Conservation (phyloP, 1,284 basidiomycete genomes). For the Pholiota adiposa region DNA sequence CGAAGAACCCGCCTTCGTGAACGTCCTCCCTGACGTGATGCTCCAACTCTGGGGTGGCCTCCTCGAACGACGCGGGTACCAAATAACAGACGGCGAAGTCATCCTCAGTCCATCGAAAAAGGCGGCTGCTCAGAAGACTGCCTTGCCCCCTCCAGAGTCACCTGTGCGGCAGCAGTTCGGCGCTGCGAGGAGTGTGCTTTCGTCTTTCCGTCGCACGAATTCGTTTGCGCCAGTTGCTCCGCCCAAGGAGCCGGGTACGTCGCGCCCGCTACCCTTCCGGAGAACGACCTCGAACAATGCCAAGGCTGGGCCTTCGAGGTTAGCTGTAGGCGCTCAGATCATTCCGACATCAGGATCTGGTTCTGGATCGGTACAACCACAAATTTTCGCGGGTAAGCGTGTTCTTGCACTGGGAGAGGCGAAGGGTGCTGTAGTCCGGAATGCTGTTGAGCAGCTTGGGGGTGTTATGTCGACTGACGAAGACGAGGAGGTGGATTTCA, state of each 20-base stretch:
- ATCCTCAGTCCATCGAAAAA: constrained; percentile 62
- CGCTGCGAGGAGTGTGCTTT: constrained; percentile 50
- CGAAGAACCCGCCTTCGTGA: constrained; percentile 57
- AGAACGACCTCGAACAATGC: constrained; percentile 34
- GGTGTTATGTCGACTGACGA: constrained; percentile 51
- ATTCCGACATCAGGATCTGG: not conserved
- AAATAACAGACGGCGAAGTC: constrained; percentile 56
- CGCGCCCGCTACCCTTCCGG: constrained; percentile 44
- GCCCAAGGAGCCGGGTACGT: constrained; percentile 25
- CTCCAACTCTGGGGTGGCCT: constrained; percentile 71
- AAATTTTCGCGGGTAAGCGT: constrained; percentile 54
- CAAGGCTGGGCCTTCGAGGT: not conserved
- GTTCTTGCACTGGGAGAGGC: constrained; percentile 72
- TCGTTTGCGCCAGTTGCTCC: constrained; percentile 53
- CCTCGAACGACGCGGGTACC: constrained; percentile 65
- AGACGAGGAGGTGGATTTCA: constrained; percentile 59
- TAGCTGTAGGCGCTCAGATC: not conserved
- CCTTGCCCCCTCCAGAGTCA: constrained; percentile 1
- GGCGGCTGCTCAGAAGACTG: constrained; percentile 28
- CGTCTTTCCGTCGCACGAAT: constrained; percentile 57
- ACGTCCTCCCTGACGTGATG: constrained; percentile 59
- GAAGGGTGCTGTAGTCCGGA: constrained; percentile 52
- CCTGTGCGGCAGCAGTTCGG: constrained; percentile 18
- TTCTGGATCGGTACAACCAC: not conserved
- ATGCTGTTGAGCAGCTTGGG: constrained; percentile 61